Conservation (phyloP, 163 green algal genomes). For the Trebouxia gelatinosa region DNA sequence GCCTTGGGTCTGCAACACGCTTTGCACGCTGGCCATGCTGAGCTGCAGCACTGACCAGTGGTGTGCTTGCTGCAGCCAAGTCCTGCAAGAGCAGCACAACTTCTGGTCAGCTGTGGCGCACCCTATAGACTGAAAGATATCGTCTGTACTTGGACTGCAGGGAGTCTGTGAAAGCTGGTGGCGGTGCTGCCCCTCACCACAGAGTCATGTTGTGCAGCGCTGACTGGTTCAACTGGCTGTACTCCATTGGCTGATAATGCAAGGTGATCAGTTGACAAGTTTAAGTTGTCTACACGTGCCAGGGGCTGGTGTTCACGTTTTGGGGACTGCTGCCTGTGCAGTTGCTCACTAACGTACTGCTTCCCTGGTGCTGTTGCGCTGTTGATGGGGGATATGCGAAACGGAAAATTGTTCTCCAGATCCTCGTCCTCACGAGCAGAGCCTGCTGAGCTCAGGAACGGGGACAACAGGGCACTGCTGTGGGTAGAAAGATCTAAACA, state of each 20-base stretch:
- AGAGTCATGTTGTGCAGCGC: neutral
- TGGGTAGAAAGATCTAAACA: constrained; percentile 7
- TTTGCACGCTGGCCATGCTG: neutral
- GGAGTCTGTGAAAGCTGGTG: neutral
- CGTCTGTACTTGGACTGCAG: neutral
- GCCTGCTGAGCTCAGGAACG: neutral
- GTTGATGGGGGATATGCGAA: constrained; percentile 1
- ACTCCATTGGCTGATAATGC: too few species aligned
- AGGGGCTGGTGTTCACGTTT: too few species aligned
- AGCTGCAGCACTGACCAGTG: neutral
- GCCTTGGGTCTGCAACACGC: neutral
- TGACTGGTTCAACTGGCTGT: neutral
- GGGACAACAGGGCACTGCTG: constrained; percentile 10
- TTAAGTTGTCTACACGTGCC: too few species aligned
- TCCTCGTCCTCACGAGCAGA: neutral
- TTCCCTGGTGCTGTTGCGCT: neutral
- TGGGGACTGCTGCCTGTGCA: neutral
- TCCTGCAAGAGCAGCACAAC: neutral
- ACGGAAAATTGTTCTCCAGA: neutral
- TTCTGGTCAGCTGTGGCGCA: neutral
- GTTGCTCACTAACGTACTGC: neutral
- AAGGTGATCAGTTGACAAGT: too few species aligned
- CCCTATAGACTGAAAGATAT: neutral
- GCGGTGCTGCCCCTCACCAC: neutral
- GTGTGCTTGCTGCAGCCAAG: neutral